Evolutionary conservation across 352 stramenopile genomes (phyloP), one percentile per base, ranked within the genome.

Genomic region (Peronospora belbahrii): DNA sequence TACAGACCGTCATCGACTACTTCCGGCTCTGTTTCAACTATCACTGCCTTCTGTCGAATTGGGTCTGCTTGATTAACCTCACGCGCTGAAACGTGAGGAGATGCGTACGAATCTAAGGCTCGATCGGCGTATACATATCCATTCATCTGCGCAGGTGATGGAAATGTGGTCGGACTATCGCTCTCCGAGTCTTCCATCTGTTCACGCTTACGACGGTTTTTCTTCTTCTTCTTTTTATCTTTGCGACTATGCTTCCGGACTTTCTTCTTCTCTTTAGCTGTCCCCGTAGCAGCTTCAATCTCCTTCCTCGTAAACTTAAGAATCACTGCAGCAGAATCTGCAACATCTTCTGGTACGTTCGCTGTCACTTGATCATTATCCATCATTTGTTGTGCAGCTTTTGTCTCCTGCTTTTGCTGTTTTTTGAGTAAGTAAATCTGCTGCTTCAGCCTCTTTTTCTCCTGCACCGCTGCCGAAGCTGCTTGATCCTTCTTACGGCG

Each of bases 361-460:
- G 52, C 46, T 9, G 3, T 9, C 7, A 35, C 13, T 22, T 18
- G 34, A 1, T 56, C 47, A 13, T 11, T 15, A 44, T 20, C 22
- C 0, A 15, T 24, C 10, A 33, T 14, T 19, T 66, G 39, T 8
- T 63, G 27, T 10, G 28, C n/a, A 0, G 9, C 32, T 71, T 62
- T 22, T 74, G 71, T 39, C 78, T 80, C 55, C 73, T 71, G 25
- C 52, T 78, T 62, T 47, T 85, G 67, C 54, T 84, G 72, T 42
- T 87, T 84, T 56, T 81, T 81, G 6, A 75, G 45, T 20, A 65
- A 34, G 18, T 79, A 64, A 10, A 74, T 59, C 43, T 81, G 68
- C 24, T 61, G 75, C 59, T 58, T 67, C 17, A 62, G 38, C 14
- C 44, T 60, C 56, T 70, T 85, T 51, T 70, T 85, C 58, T 70